Conservation (phyloP, 2,329 filamentous ascomycete genomes). For the Cephalotrichum gorgonifer region DNA sequence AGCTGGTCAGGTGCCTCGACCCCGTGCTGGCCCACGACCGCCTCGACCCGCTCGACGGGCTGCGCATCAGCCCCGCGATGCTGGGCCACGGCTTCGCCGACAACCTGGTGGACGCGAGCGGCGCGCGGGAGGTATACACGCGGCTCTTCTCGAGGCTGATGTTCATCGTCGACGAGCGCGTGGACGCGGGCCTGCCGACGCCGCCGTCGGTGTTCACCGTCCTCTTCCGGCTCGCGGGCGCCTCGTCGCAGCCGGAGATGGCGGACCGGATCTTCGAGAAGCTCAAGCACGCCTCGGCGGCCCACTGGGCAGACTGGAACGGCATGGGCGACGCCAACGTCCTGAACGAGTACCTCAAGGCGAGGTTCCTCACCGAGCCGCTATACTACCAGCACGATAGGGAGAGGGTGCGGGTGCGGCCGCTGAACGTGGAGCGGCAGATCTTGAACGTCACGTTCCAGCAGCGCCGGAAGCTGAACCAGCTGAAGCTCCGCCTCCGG, state of each 20-base stretch:
- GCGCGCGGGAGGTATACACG: constrained; percentile 31
- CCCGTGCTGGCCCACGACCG: constrained; percentile 38
- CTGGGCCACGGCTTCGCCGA: constrained; percentile 11
- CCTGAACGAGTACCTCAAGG: constrained; percentile 32
- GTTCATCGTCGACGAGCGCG: neutral
- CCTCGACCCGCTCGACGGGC: constrained; percentile 31
- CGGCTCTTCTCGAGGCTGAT: constrained; percentile 16
- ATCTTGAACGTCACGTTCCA: neutral
- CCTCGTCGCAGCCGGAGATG: constrained; percentile 24
- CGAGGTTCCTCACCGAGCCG: constrained; percentile 34
- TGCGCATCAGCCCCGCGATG: constrained; percentile 10
- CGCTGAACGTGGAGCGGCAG: constrained; percentile 25
- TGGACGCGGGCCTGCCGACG: constrained; percentile 16
- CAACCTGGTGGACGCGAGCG: constrained; percentile 28
- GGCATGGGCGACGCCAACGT: neutral
- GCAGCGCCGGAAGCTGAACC: neutral
- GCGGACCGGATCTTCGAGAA: constrained; percentile 24
- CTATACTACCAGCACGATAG: constrained; percentile 36
- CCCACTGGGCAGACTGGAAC: neutral
- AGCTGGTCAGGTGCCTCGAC: constrained; percentile 52
- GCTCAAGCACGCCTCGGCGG: constrained; percentile 11
- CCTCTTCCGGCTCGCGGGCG: constrained; percentile 36
- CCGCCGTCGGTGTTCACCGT: constrained; percentile 32
- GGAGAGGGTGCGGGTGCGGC: constrained; percentile 23
- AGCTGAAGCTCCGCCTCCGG: neutral